Base-by-base conservation (phyloP, 1,284 basidiomycete genomes). In the Rhodotorula sp. region DNA sequence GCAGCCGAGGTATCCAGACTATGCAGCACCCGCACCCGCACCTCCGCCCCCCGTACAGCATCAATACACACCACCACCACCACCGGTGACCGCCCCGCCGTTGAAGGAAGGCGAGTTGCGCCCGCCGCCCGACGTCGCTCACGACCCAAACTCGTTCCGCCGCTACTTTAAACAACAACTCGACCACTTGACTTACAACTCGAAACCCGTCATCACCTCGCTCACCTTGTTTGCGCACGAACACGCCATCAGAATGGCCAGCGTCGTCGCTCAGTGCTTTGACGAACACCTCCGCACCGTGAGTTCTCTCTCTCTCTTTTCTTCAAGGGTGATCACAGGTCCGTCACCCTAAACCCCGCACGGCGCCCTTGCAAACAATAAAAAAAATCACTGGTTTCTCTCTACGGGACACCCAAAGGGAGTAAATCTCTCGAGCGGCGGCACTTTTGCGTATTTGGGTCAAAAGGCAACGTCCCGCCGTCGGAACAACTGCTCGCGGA, bases 161-260 rank as follows among this genome's bases (percentile, higher is more conserved):
- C 71, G 71, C 60, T 82, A 79, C 80, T 83, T 80, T 75, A 64
- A 86, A 73, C 81, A 84, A 61, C 89, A 92, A 70, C 87, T 98
- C 69, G 84, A 87, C 78, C 87, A 90, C 76, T 88, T 99, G 72
- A 94, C 89, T 55, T 89, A 95, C 84, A 99, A 99, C 82, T 96
- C 94, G 76, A 90, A 95, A 79, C 91, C 93, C 22, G 89, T 97
- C 75, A 99, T 99, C 77, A 94, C 95, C 82, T 87, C 87, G 72
- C 83, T 99, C n/a, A 98, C 95, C 44, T 87, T 95, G 84, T 87
- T 93, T 78, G 95, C 96, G 48, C 90, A 93, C 83, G 90, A 95
- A 71, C 89, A 91, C 79, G 84, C 87, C 66, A 87, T 90, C 72
- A 75, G 80, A 85, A 84, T 89, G 82, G 88, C 91, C 75, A 87